These are phyloP conservation scores for Populus ilicifolia DNA, from an alignment of 345 rosid species.

Conservation along the genomic window DNA sequence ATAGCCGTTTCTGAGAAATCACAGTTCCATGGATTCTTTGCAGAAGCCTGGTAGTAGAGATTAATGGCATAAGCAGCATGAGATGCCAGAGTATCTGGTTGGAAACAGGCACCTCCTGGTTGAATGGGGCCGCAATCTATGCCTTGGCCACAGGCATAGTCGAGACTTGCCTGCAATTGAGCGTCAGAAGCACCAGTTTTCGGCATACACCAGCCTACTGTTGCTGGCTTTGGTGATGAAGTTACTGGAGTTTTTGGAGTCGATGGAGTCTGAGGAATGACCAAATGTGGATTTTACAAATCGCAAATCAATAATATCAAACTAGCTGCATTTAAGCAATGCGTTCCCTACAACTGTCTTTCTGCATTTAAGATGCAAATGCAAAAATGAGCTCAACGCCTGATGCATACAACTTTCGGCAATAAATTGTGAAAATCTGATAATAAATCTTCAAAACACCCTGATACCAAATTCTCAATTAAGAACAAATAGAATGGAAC, in stretches of 20 bases:
- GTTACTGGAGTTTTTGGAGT: constrained; percentile 14
- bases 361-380: background rate
- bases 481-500: background rate
- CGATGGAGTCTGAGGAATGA: constrained; percentile 10
- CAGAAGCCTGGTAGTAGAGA: constrained; percentile 58
- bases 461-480: background rate
- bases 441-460: background rate
- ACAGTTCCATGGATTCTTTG: constrained; percentile 46
- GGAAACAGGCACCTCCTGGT: constrained; percentile 83
- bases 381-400: background rate
- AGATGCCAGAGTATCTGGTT: constrained; percentile 60
- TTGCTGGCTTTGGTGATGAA: constrained; percentile 12
- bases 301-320: background rate
- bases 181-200: constrained; percentile 43
- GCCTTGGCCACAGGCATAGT: constrained; percentile 76
- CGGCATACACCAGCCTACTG: constrained; percentile 56
- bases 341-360: background rate
- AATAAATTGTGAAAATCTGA: background rate
- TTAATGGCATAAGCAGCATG: constrained; percentile 95
- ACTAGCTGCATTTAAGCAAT: background rate
- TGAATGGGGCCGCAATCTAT: constrained; percentile 67
- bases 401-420: background rate
- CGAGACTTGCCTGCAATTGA: constrained; percentile 67
- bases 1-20: constrained; percentile 82
- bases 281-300: background rate